A percentile compares a stretch with the other conserved stretches of the same genome.
phyloP scores from a whole-genome alignment of 768 basidiomycete species.

The Terana coerulea region DNA sequence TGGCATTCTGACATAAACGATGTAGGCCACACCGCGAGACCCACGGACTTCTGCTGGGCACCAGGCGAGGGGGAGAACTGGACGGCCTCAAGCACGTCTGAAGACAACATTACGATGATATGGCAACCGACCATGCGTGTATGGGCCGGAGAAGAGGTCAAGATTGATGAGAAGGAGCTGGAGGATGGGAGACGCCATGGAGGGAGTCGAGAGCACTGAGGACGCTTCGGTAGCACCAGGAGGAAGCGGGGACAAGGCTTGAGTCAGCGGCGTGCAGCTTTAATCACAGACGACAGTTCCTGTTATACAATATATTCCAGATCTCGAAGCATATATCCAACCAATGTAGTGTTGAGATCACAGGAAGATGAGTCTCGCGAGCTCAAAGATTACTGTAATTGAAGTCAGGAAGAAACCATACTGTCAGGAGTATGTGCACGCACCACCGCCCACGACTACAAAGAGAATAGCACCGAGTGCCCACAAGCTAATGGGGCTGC shows the following conservation, averaged over 20 bases:
- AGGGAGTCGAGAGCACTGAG: slow-evolving; percentile 55
- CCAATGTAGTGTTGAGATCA: slow-evolving; percentile 25
- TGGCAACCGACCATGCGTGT: slow-evolving; percentile 97
- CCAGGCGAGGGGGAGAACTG: slow-evolving; percentile 77
- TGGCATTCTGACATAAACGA: slow-evolving; percentile 2
- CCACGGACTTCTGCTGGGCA: slow-evolving; percentile 97
- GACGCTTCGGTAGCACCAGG: slow-evolving; percentile 12
- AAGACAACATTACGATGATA: slow-evolving; percentile 95
- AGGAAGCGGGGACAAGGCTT: slow-evolving; percentile 4
- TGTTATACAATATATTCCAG: slow-evolving; percentile 12
- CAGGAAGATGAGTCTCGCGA: slow-evolving; percentile 63
- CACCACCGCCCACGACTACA: slow-evolving; percentile 78
- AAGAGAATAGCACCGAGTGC: slow-evolving; percentile 72
- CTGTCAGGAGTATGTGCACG: slow-evolving; percentile 23
- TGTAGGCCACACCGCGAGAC: slow-evolving; percentile 82
- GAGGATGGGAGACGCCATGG: slow-evolving; percentile 71
- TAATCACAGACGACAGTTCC: slow-evolving; percentile 5
- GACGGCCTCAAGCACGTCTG: slow-evolving; percentile 85
- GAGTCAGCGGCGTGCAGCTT: neutral
- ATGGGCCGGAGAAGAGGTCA: slow-evolving; percentile 87
- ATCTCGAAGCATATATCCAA: neutral
- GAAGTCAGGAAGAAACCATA: neutral
- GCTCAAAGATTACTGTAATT: slow-evolving; percentile 66
- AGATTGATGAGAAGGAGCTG: slow-evolving; percentile 79
- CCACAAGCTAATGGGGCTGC: slow-evolving; percentile 73